phyloP scores from a whole-genome alignment of 176 grass and related monocot species.

The Puya raimondii region DNA sequence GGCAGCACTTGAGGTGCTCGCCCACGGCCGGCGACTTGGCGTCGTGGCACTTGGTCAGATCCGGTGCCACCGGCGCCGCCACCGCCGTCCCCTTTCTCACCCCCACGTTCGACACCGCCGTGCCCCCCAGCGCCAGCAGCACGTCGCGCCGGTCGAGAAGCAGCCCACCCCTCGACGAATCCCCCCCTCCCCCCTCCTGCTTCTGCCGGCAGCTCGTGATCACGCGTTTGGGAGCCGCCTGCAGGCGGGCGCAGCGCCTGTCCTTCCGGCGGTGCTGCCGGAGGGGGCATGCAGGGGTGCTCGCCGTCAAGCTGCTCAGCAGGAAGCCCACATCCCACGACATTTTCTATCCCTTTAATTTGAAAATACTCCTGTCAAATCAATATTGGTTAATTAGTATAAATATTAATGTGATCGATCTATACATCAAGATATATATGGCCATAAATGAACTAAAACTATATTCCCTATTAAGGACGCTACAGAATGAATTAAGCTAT shows the following conservation, averaged over 20 bases:
- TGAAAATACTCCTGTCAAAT: too few relatives aligned
- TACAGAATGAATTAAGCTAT: too few relatives aligned
- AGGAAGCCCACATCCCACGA: slow-evolving; percentile 12
- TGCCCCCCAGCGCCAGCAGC: slow-evolving; percentile 22
- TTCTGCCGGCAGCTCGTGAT: neutral
- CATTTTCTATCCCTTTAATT: slow-evolving; percentile 1
- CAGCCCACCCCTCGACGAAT: neutral
- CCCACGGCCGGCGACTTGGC: neutral
- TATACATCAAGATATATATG: too few relatives aligned
- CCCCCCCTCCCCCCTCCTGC: neutral
- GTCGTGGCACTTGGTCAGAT: slow-evolving; percentile 20
- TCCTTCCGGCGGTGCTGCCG: neutral
- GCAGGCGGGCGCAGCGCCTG: too few relatives aligned
- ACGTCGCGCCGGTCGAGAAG: slow-evolving; percentile 21
- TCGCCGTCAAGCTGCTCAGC: neutral
- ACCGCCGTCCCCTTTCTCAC: neutral
- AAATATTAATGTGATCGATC: too few relatives aligned
- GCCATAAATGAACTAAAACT: too few relatives aligned
- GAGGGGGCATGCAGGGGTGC: slow-evolving; percentile 26
- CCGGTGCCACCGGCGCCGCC: slow-evolving; percentile 17
- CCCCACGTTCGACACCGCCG: neutral
- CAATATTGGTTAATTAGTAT: too few relatives aligned
- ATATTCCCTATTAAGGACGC: too few relatives aligned
- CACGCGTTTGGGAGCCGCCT: neutral
- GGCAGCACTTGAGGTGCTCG: slow-evolving; percentile 29